phyloP scores from a whole-genome alignment of 2,329 filamentous ascomycete species.

The Fusarium liriodendri region DNA sequence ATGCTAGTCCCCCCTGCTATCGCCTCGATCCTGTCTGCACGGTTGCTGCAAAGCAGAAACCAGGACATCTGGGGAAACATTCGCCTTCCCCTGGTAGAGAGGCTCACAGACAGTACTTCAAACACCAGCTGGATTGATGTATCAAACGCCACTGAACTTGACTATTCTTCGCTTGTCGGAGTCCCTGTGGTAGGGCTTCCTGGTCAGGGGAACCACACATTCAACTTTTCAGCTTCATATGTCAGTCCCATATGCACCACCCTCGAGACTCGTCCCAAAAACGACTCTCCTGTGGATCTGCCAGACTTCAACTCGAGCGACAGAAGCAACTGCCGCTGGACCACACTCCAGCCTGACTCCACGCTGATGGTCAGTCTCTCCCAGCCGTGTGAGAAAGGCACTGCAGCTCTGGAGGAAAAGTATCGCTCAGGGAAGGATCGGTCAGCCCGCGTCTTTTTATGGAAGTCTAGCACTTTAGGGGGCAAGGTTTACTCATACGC shows the following conservation, averaged over 20 bases:
- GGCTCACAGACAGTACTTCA: background rate
- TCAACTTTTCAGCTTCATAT: background rate
- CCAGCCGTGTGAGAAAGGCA: background rate
- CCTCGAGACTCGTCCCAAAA: too few species aligned
- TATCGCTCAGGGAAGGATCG: background rate
- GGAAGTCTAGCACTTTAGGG: background rate
- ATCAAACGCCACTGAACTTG: rapidly evolving
- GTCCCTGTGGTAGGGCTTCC: background rate
- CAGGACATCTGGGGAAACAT: background rate
- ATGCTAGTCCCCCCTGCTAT: background rate
- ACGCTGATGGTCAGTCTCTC: background rate
- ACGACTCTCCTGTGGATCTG: background rate
- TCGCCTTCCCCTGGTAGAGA: background rate
- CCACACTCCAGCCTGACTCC: rapidly evolving
- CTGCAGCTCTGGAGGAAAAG: background rate
- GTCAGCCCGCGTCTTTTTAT: background rate
- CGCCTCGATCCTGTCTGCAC: rapidly evolving
- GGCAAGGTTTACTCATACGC: background rate
- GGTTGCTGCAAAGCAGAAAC: background rate
- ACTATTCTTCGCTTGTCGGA: background rate
- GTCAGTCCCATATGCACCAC: too few species aligned
- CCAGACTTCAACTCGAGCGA: background rate
- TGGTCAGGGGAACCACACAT: background rate
- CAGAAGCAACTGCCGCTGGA: background rate
- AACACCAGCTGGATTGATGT: background rate